Conservation (phyloP, 2,329 filamentous ascomycete genomes). For the Colletotrichum costaricense region DNA sequence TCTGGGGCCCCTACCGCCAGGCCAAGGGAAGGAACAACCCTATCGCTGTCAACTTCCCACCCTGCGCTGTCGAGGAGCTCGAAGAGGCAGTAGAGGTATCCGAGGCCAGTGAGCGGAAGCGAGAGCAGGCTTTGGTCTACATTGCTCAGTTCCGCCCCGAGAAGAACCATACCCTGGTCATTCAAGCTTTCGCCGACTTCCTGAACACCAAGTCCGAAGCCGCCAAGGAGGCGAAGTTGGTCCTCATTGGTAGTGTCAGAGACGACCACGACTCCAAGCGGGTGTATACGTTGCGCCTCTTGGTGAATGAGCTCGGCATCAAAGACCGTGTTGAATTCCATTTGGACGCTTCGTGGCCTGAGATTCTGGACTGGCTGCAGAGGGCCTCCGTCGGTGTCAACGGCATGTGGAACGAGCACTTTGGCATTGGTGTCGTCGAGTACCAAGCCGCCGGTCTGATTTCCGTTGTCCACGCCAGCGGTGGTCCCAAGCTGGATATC, state of each 20-base stretch:
- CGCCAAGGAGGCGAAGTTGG: slow-evolving; percentile 71
- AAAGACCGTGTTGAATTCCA: slow-evolving; percentile 88
- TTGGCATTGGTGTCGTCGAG: slow-evolving; percentile 97
- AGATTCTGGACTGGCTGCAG: slow-evolving; percentile 83
- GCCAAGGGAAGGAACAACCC: slow-evolving; percentile 58
- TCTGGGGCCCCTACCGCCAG: slow-evolving; percentile 76
- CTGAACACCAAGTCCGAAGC: slow-evolving; percentile 66
- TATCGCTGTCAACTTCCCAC: slow-evolving; percentile 87
- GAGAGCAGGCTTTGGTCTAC: slow-evolving; percentile 83
- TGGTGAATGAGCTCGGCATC: slow-evolving; percentile 88
- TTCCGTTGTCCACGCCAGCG: slow-evolving; percentile 91
- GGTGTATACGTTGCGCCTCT: slow-evolving; percentile 88
- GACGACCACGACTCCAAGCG: slow-evolving; percentile 83
- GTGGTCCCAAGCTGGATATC: slow-evolving; percentile 93
- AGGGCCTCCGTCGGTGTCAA: slow-evolving; percentile 89
- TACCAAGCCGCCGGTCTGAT: slow-evolving; percentile 97
- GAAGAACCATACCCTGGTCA: slow-evolving; percentile 91
- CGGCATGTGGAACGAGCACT: slow-evolving; percentile 99
- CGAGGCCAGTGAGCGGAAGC: slow-evolving; percentile 72
- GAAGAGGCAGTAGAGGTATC: slow-evolving; percentile 79
- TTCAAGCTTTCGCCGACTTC: slow-evolving; percentile 86
- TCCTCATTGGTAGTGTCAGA: slow-evolving; percentile 92
- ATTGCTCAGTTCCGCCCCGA: slow-evolving; percentile 98
- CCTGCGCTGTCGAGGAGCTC: slow-evolving; percentile 89
- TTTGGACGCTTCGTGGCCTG: slow-evolving; percentile 88